Evolutionary conservation across 306 rosid genomes (phyloP), one percentile per base, ranked within the genome.

Genomic region (Casuarina cunninghamiana): DNA sequence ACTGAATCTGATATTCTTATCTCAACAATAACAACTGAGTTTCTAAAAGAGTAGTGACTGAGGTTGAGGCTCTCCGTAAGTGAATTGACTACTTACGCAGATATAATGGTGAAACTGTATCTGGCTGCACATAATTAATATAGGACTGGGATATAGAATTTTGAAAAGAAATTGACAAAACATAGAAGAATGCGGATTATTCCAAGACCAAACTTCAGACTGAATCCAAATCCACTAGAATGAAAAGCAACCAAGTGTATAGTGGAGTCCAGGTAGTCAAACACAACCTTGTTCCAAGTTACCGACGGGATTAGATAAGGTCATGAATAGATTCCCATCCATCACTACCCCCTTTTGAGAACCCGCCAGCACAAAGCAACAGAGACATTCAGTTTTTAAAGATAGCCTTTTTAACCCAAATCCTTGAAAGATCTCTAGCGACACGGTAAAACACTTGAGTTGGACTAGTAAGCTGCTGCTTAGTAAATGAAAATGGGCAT

Each of bases 361-460:
- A 41, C 12, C 71, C 16, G 42, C 42, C 50, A 66, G 71, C 71
- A 66, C 15, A 66, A 41, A 66, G 71, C 5, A 10, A 19, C 10
- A 16, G 50, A 66, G 48, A 66, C 8, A 39, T 13, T 65, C 71
- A 78, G 74, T 54, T 38, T 61, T 6, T 49, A 50, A 83, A 70
- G 43, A 53, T 10, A 12, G 60, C 60, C 41, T 53, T 67, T 68
- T 48, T 61, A 54, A 60, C 55, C 72, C n/a, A 12, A 69, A 54
- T 61, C 66, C 67, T 71, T 66, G 42, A 60, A 74, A 79, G 57
- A 80, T 19, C 77, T 57, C 53, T 63, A 77, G 26, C 87, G 54
- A 74, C 68, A 32, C 53, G 32, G 35, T 21, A 78, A 26, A 37
- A 53, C 58, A 65, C 75, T 35, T 21, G 16, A 79, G 54, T 70